A percentile compares a stretch with the other conserved stretches of the same genome.
Evolutionary conservation across 306 rosid genomes (phyloP).

Genomic region (Prunus persica): DNA sequence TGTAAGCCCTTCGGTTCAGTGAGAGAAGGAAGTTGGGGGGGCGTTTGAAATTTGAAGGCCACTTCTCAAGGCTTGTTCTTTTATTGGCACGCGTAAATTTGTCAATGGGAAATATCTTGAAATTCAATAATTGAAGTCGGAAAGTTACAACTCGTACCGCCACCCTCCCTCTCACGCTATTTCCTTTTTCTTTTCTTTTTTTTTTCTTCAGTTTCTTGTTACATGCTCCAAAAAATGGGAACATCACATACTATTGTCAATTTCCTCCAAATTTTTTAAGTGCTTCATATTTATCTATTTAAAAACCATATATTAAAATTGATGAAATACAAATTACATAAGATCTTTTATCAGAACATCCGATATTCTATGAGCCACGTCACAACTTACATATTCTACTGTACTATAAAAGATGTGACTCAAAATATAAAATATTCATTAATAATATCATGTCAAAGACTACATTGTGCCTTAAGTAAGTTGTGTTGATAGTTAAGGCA

Average conservation of each 20-base stretch:
- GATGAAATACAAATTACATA: too few species aligned
- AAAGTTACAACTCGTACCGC: not conserved
- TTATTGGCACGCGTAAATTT: not conserved
- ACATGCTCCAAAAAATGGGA: not conserved
- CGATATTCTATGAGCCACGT: too few species aligned
- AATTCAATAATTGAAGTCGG: constrained; percentile 10
- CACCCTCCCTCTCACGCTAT: not conserved
- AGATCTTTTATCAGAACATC: too few species aligned
- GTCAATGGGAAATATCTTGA: constrained; percentile 16
- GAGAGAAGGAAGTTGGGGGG: constrained; percentile 7
- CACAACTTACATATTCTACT: too few species aligned
- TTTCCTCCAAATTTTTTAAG: too few species aligned
- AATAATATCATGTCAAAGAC: too few species aligned
- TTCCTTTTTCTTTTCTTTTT: not conserved
- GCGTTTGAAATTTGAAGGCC: not conserved
- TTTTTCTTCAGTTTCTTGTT: not conserved
- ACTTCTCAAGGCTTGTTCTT: not conserved
- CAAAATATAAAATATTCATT: too few species aligned
- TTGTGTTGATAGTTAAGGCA: not conserved
- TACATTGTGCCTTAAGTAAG: too few species aligned
- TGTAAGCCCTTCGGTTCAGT: constrained; percentile 16
- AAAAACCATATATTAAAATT: too few species aligned
- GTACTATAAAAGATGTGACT: too few species aligned
- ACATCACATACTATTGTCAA: too few species aligned
- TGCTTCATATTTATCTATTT: too few species aligned